Percentiles rank a stretch among this genome's conserved stretches.
Evolutionary conservation across 192 early-diverging fungal species (phyloP).

Genomic region (Coemansia reversa): DNA sequence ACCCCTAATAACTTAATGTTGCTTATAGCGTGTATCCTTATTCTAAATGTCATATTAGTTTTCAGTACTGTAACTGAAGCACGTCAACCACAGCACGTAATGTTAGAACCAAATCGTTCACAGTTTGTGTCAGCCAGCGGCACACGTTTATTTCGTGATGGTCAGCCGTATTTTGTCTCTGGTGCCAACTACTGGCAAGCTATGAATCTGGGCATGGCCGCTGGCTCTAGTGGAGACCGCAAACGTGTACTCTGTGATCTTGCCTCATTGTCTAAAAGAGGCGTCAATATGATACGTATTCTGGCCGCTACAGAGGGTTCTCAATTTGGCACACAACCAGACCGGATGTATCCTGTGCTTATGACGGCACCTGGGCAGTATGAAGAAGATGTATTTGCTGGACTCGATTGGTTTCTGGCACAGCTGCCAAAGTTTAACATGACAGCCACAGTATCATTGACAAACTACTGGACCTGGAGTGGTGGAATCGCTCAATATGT

Average conservation of each 20-base stretch:
- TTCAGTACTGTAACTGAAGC: background rate
- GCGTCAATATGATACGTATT: slow-evolving; percentile 64
- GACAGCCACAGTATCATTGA: slow-evolving; percentile 59
- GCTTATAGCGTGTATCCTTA: no score
- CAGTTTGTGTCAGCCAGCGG: slow-evolving; percentile 53
- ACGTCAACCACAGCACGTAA: background rate
- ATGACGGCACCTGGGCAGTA: slow-evolving; percentile 59
- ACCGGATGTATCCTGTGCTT: slow-evolving; percentile 60
- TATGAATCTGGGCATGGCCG: slow-evolving; percentile 64
- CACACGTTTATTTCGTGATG: slow-evolving; percentile 34
- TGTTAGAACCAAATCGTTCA: background rate
- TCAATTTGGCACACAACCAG: slow-evolving; percentile 53
- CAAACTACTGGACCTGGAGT: slow-evolving; percentile 75
- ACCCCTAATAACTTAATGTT: no score
- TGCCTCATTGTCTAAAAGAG: slow-evolving; percentile 32
- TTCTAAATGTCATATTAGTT: no score
- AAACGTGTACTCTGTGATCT: slow-evolving; percentile 59
- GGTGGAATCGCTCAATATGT: slow-evolving; percentile 66
- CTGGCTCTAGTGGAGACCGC: slow-evolving; percentile 52
- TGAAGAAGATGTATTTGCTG: slow-evolving; percentile 57
- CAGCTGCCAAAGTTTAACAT: slow-evolving; percentile 56
- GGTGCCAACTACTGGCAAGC: slow-evolving; percentile 77
- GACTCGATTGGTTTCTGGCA: slow-evolving; percentile 65
- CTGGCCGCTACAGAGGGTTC: slow-evolving; percentile 64
- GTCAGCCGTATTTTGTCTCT: slow-evolving; percentile 33